A percentile compares a stretch with the other conserved stretches of the same genome.
Evolutionary conservation across 441 rosid species (phyloP).

Genomic region (Capsella rubella): DNA sequence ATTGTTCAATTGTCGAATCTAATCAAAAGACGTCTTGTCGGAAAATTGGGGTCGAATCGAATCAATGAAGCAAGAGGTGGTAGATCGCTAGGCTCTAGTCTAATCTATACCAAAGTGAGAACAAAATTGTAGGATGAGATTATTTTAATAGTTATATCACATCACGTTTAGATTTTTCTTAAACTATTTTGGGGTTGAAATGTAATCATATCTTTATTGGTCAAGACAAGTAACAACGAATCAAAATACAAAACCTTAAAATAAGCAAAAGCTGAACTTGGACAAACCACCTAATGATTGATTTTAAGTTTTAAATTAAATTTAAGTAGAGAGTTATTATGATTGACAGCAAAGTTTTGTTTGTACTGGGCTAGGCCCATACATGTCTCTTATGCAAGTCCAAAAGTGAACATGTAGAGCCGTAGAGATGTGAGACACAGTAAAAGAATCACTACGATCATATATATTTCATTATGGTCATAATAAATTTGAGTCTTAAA

Average conservation of each 20-base stretch:
- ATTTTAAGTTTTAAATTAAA: constrained; percentile 4
- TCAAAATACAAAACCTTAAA: constrained; percentile 30
- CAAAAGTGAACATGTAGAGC: constrained; percentile 16
- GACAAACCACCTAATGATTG: constrained; percentile 25
- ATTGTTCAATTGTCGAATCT: constrained; percentile 14
- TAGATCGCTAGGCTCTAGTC: constrained; percentile 21
- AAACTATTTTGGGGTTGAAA: constrained; percentile 18
- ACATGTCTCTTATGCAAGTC: constrained; percentile 11
- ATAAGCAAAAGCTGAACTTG: constrained; percentile 29
- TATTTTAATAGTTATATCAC: constrained; percentile 21
- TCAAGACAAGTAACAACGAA: constrained; percentile 32
- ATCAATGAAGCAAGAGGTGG: not conserved
- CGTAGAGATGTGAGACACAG: not conserved
- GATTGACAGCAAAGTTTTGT: not conserved
- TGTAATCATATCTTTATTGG: constrained; percentile 24
- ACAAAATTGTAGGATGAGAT: constrained; percentile 9
- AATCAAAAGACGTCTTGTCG: constrained; percentile 39
- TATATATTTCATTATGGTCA: not conserved
- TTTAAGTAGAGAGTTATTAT: not conserved
- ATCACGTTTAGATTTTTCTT: constrained; percentile 21
- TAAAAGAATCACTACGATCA: not conserved
- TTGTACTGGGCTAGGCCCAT: constrained; percentile 28
- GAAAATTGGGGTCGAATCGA: constrained; percentile 23
- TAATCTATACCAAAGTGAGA: constrained; percentile 10
- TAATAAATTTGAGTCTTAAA: too few relatives aligned